These are phyloP conservation scores for Oryza meyeriana DNA, from an alignment of 176 grass and related monocot genomes.

Conservation along the genomic window DNA sequence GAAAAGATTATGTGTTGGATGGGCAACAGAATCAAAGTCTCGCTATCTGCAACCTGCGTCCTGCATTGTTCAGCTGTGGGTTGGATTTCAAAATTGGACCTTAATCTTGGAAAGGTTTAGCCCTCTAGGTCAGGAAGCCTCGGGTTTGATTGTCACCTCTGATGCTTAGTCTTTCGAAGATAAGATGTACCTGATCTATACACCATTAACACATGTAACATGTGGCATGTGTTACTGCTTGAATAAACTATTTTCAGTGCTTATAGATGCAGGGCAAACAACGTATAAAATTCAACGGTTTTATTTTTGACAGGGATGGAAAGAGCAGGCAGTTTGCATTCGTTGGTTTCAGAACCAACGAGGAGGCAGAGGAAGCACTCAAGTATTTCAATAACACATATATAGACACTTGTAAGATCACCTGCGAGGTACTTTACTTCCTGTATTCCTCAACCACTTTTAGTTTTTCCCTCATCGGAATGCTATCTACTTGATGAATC, in stretches of 20 bases:
- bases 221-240: not conserved
- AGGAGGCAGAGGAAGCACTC: conserved; percentile 76
- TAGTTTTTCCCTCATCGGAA: not conserved
- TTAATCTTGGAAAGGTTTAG: not conserved
- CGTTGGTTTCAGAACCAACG: conserved; percentile 78
- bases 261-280: not conserved
- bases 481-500: not conserved
- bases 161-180: not conserved
- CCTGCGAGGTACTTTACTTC: conserved; percentile 71
- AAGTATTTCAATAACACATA: conserved; percentile 91
- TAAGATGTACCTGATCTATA: not conserved
- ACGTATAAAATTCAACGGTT: not conserved
- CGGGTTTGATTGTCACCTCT: not conserved
- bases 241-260: not conserved
- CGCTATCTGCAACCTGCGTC: not conserved
- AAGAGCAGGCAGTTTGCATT: conserved; percentile 97
- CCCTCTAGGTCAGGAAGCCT: not conserved
- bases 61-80: not conserved
- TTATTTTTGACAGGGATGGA: conserved; percentile 61
- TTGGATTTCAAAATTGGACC: not conserved
- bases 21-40: not conserved
- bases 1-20: not conserved
- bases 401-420: conserved; percentile 93
- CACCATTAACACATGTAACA: not conserved
- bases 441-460: not conserved